Evolutionary conservation across 257 asterid genomes (phyloP).

Genomic region (Vinca minor): DNA sequence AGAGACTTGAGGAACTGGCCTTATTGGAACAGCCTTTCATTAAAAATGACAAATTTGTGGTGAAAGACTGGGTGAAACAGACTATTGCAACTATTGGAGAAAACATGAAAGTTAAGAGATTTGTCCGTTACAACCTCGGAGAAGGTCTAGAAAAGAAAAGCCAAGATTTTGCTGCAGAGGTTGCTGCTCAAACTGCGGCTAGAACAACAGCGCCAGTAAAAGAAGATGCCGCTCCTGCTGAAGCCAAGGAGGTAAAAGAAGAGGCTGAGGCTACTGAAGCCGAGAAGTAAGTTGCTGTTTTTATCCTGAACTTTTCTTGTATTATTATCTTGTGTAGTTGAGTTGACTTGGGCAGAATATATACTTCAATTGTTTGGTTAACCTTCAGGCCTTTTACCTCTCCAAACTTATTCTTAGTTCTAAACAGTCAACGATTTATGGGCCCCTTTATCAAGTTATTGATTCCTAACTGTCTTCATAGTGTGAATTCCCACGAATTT

Average conservation of each 20-base stretch:
- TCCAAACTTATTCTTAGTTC: not conserved
- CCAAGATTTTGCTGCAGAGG: constrained; percentile 97
- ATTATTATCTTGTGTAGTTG: not conserved
- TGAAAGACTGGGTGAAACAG: constrained; percentile 93
- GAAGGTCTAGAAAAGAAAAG: constrained; percentile 94
- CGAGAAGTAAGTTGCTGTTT: constrained; percentile 47
- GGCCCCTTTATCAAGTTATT: not conserved
- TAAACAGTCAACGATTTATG: not conserved
- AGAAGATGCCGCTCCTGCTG: constrained; percentile 44
- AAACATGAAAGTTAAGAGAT: constrained; percentile 81
- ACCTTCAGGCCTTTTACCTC: not conserved
- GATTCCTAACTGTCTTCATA: not conserved
- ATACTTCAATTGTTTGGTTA: not conserved
- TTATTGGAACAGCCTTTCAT: constrained; percentile 88
- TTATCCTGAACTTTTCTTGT: constrained; percentile 1
- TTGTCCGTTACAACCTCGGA: constrained; percentile 76
- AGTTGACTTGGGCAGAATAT: not conserved
- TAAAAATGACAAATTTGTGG: constrained; percentile 73
- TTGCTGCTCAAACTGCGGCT: constrained; percentile 89
- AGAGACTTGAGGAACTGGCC: constrained; percentile 80
- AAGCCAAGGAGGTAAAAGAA: constrained; percentile 45
- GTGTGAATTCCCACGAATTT: not conserved
- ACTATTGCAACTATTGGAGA: constrained; percentile 87
- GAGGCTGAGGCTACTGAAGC: constrained; percentile 41
- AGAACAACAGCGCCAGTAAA: constrained; percentile 41